Conservation (phyloP, 2,329 filamentous ascomycete genomes). For the Atkinsonella hypoxylon region DNA sequence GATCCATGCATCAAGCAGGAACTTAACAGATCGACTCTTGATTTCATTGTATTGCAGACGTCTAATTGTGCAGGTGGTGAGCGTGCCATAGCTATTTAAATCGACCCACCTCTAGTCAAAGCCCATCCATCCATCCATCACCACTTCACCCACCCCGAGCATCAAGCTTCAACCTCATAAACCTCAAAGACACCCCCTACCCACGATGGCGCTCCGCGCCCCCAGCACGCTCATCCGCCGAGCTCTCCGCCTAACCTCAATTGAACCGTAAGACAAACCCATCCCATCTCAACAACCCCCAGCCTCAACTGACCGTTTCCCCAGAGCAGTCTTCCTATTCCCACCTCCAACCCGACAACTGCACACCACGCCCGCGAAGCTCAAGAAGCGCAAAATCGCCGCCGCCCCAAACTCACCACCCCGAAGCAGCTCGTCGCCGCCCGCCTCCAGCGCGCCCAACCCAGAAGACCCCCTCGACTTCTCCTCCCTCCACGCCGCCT, state of each 20-base stretch:
- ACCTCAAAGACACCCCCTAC: not conserved
- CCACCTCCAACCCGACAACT: constrained; percentile 15
- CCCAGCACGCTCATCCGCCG: constrained; percentile 1
- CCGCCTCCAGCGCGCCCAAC: constrained; percentile 16
- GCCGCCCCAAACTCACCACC: constrained; percentile 18
- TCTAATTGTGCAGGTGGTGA: too few species aligned
- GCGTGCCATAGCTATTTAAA: too few species aligned
- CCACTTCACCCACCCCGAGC: not conserved
- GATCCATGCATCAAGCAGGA: too few species aligned
- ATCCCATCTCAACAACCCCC: not conserved
- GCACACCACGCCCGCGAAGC: constrained; percentile 15
- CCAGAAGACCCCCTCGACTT: constrained; percentile 36
- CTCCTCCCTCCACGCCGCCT: constrained; percentile 33
- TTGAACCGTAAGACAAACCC: constrained; percentile 12
- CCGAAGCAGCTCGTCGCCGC: constrained; percentile 9
- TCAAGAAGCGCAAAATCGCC: constrained; percentile 29
- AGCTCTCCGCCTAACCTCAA: constrained; percentile 3
- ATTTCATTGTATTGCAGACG: too few species aligned
- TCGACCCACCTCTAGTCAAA: not conserved
- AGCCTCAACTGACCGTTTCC: not conserved
- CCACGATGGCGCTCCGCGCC: constrained; percentile 1
- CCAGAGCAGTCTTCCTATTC: not conserved
- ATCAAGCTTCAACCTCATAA: not conserved
- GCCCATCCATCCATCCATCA: not conserved
- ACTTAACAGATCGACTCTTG: too few species aligned